Evolutionary conservation across 192 early-diverging fungal genomes (phyloP).

Genomic region (Gorgonomyces haynaldii): DNA sequence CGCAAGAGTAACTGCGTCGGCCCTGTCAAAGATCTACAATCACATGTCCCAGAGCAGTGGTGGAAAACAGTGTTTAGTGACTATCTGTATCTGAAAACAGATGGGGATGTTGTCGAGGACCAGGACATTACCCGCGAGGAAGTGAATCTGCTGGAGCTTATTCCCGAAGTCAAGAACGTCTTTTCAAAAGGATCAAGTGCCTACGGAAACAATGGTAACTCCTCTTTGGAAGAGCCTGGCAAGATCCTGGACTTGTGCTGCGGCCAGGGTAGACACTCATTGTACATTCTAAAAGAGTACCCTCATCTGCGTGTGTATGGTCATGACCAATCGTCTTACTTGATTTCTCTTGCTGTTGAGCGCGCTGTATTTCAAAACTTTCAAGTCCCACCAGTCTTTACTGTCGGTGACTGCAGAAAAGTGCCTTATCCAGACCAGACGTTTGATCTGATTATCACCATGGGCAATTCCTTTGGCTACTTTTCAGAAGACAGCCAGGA

Average conservation of each 20-base stretch:
- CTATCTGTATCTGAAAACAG: conserved; percentile 49
- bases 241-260: conserved; percentile 55
- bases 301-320: conserved; percentile 40
- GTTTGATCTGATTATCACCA: conserved; percentile 44
- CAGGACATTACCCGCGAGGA: conserved; percentile 48
- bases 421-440: conserved; percentile 34
- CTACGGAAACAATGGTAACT: not conserved
- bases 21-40: conserved; percentile 36
- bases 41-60: conserved; percentile 45
- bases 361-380: conserved; percentile 20
- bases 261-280: conserved; percentile 52
- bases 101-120: conserved; percentile 60
- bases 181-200: conserved; percentile 10
- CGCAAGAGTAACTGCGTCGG: conserved; percentile 49
- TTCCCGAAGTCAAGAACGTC: conserved; percentile 20
- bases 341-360: conserved; percentile 40
- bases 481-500: conserved; percentile 46
- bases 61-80: conserved; percentile 49
- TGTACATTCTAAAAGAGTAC: conserved; percentile 40
- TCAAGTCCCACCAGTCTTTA: conserved; percentile 24
- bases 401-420: conserved; percentile 49
- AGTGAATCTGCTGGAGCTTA: conserved; percentile 33
- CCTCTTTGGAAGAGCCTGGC: not conserved
- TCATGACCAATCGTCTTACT: conserved; percentile 51
- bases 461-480: conserved; percentile 63